Percentiles rank a stretch among this genome's conserved stretches.
Conservation (phyloP, 106 monocot species). For the Apostasia ramifera region DNA sequence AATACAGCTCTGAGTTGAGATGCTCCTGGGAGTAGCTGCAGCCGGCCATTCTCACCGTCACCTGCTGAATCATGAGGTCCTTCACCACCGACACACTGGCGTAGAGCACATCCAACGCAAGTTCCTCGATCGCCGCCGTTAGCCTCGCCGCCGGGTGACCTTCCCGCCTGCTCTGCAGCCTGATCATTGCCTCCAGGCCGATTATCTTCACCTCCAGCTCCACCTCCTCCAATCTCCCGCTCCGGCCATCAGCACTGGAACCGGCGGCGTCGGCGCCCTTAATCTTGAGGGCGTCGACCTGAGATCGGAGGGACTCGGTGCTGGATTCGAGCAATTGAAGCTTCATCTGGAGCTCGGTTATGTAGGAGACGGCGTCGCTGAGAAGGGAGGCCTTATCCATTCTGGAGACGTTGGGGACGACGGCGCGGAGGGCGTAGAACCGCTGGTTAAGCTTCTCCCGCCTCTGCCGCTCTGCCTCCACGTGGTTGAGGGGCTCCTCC, state of each 20-base stretch:
- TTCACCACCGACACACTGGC: conserved; percentile 36
- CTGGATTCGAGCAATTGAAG: background rate
- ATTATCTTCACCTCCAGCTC: conserved; percentile 33
- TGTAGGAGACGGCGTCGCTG: conserved; percentile 56
- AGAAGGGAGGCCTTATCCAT: conserved; percentile 74
- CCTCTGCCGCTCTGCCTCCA: conserved; percentile 62
- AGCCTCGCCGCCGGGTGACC: conserved; percentile 38
- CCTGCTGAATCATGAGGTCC: conserved; percentile 45
- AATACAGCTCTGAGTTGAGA: conserved; percentile 18
- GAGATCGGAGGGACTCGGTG: conserved; percentile 9
- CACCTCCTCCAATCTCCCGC: conserved; percentile 11
- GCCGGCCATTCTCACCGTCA: conserved; percentile 23
- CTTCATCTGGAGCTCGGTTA: conserved; percentile 39
- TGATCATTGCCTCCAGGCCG: conserved; percentile 29
- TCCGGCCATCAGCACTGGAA: background rate
- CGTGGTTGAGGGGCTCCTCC: conserved; percentile 62
- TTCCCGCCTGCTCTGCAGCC: conserved; percentile 22
- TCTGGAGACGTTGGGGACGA: conserved; percentile 67
- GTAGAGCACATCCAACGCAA: conserved; percentile 29
- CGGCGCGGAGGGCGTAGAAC: conserved; percentile 67
- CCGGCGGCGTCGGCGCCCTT: background rate
- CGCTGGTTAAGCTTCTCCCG: conserved; percentile 67
- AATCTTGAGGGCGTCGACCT: conserved; percentile 11
- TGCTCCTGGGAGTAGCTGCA: conserved; percentile 19
- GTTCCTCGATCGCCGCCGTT: conserved; percentile 24